Conservation (phyloP, 805 yeast genomes). For the Saccharomycopsis microspora region DNA sequence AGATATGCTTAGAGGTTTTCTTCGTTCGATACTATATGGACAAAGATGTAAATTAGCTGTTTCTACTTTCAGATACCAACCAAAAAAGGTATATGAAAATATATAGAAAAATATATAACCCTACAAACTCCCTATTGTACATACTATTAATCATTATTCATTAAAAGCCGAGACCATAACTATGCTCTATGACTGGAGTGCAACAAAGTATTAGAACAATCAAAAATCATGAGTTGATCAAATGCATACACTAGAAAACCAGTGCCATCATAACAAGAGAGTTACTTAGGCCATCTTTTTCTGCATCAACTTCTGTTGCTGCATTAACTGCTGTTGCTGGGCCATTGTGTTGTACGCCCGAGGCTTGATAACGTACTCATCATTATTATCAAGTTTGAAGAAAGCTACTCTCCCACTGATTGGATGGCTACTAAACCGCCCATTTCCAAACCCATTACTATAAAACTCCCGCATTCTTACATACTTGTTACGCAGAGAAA, state of each 20-base stretch:
- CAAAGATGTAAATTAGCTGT: too few species aligned
- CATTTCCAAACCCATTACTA: slow-evolving; percentile 54
- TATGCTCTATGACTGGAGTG: slow-evolving; percentile 20
- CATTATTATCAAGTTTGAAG: slow-evolving; percentile 60
- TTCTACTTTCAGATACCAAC: too few species aligned
- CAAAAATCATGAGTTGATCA: slow-evolving; percentile 5
- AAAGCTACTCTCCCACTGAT: slow-evolving; percentile 71
- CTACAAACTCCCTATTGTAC: too few species aligned
- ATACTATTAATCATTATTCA: background rate
- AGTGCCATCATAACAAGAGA: background rate
- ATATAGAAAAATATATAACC: too few species aligned
- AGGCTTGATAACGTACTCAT: slow-evolving; percentile 47
- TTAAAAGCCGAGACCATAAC: background rate
- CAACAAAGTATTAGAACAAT: slow-evolving; percentile 19
- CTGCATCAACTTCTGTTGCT: slow-evolving; percentile 14
- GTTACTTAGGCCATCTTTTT: slow-evolving; percentile 10
- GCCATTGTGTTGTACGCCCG: slow-evolving; percentile 27
- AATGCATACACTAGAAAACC: too few species aligned
- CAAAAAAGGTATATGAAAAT: too few species aligned
- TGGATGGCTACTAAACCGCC: slow-evolving; percentile 9
- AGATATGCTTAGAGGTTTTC: too few species aligned
- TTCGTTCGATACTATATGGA: too few species aligned
- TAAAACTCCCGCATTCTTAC: slow-evolving; percentile 87
- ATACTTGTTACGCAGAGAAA: slow-evolving; percentile 58
- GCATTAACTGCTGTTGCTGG: slow-evolving; percentile 16